Evolutionary conservation across 495 filamentous ascomycete species (phyloP), one percentile per base, ranked within the genome.

Genomic region (Aspergillus avenaceus): DNA sequence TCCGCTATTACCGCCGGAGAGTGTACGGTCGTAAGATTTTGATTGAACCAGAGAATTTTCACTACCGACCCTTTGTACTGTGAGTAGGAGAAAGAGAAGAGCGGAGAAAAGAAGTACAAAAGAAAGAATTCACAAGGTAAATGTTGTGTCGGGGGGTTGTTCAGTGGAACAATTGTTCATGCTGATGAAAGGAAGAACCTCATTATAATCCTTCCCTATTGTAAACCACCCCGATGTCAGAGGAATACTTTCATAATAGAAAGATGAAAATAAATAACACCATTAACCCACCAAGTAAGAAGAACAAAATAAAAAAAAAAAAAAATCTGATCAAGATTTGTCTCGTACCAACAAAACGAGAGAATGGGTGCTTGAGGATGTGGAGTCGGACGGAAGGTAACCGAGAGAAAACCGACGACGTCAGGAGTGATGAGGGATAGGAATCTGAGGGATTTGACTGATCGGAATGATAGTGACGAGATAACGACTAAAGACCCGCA

Each of bases 141-240:
- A n/a, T n/a, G n/a, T n/a, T 38, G 23, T 25, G 13, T 45, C 26
- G 27, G 29, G 9, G 26, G 13, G 40, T n/a, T 41, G 36, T 24
- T 18, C 11, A 37, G 19, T 25, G 19, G 28, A 38, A 27, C 43
- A 41, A 41, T 28, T 23, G 51, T 44, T 53, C 51, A 53, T 53
- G 38, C 51, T 53, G 23, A 41, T 48, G 45, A 26, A n/a, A n/a
- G n/a, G 25, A 47, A 44, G 25, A 36, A 27, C 36, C 28, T 22
- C 50, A 53, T 53, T 25, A 18, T 18, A 14, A 25, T 47, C 27
- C 24, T 25, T 34, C 31, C 25, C 14, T 25, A 8, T 8, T n/a
- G 25, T 16, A 5, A 29, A 28, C 18, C 1, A 1, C 16, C 18
- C 41, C 9, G 26, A 28, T n/a, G 27, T 28, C 12, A 28, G 24